These are phyloP conservation scores for Favolaschia claudopus DNA, from an alignment of 768 basidiomycete genomes.

Conservation along the genomic window DNA sequence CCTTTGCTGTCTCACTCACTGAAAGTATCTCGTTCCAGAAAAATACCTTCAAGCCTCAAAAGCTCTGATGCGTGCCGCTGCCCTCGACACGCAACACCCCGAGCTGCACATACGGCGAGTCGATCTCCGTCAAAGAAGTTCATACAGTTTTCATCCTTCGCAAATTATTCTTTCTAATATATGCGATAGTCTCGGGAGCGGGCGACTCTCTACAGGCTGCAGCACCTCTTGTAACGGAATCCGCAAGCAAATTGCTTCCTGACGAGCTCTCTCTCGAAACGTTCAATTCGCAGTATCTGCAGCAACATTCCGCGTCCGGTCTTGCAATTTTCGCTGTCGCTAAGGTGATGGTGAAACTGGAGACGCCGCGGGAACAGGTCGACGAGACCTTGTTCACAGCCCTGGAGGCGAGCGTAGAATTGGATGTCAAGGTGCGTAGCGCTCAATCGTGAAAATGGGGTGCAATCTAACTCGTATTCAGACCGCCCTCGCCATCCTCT, in stretches of 20 bases:
- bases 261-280: conserved; percentile 63
- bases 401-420: conserved; percentile 48
- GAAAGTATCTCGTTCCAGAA: conserved; percentile 49
- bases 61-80: conserved; percentile 66
- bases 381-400: conserved; percentile 64
- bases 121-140: conserved; percentile 67
- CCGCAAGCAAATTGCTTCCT: conserved; percentile 61
- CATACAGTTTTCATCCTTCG: conserved; percentile 20
- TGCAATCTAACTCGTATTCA: conserved; percentile 32
- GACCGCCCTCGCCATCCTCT: conserved; percentile 59
- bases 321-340: conserved; percentile 70
- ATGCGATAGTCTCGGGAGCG: too few relatives aligned
- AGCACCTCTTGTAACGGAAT: conserved; percentile 56
- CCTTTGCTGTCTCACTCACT: not conserved
- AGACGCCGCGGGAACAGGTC: conserved; percentile 61
- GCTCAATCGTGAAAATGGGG: not conserved
- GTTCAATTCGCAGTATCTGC: conserved; percentile 80
- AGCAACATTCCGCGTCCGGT: conserved; percentile 60
- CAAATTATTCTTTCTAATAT: not conserved
- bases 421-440: conserved; percentile 56
- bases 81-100: conserved; percentile 62
- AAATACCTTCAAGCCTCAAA: conserved; percentile 81
- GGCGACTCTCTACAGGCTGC: conserved; percentile 52
- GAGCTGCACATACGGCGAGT: conserved; percentile 76
- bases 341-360: conserved; percentile 56